These are phyloP conservation scores for Xylaria sp. DNA, from an alignment of 2,329 filamentous ascomycete species.

Conservation along the genomic window DNA sequence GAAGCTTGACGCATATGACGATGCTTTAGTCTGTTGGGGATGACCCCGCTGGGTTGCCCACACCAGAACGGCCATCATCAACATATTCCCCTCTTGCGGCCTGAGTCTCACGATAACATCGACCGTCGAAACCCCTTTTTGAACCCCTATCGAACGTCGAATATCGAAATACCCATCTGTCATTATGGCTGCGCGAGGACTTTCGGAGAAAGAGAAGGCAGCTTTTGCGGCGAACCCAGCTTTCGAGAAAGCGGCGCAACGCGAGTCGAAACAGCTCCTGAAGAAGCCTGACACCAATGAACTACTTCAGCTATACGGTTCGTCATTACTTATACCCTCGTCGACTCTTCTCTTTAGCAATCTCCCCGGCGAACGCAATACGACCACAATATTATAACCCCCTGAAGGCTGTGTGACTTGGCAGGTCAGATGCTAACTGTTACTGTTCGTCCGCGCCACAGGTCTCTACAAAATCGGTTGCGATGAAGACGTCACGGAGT, in stretches of 20 bases:
- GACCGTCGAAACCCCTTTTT: background rate
- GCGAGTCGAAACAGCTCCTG: slow-evolving; percentile 70
- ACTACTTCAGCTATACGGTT: slow-evolving; percentile 67
- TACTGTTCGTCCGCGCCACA: slow-evolving; percentile 35
- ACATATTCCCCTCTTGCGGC: background rate
- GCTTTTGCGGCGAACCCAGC: slow-evolving; percentile 21
- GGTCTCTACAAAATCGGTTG: slow-evolving; percentile 64
- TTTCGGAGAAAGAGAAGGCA: slow-evolving; percentile 15
- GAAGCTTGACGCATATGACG: slow-evolving; percentile 17
- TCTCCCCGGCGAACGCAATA: background rate
- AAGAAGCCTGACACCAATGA: slow-evolving; percentile 68
- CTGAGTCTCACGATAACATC: background rate
- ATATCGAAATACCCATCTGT: background rate
- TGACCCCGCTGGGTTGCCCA: slow-evolving; percentile 17
- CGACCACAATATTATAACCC: background rate
- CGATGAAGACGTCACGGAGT: slow-evolving; percentile 61
- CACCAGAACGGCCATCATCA: background rate
- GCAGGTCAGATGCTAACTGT: background rate
- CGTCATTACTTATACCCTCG: slow-evolving; percentile 29
- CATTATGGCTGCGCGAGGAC: slow-evolving; percentile 22
- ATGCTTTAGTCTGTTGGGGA: slow-evolving; percentile 6
- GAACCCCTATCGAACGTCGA: background rate
- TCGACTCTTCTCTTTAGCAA: background rate
- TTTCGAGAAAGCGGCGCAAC: slow-evolving; percentile 26
- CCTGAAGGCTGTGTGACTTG: background rate